phyloP scores from a whole-genome alignment of 768 basidiomycete species.

The Chiua virens region DNA sequence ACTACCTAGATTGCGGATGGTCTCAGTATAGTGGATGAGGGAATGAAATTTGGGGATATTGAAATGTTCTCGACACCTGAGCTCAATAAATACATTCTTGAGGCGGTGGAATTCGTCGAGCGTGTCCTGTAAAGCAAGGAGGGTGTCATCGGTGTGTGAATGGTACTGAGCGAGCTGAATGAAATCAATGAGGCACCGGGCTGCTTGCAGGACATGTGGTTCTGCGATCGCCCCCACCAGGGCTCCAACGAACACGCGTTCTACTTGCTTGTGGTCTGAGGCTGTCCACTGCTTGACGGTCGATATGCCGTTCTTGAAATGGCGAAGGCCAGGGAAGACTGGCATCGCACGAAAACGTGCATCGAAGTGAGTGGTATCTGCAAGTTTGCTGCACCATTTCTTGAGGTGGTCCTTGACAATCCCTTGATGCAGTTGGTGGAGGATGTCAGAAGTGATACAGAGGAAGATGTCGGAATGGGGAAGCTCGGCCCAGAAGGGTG shows the following conservation, averaged over 20 bases:
- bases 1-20: not conserved
- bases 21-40: not conserved
- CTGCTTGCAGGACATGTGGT: not conserved
- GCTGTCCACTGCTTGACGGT: not conserved
- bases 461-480: not conserved
- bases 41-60: not conserved
- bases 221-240: not conserved
- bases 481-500: constrained; percentile 1
- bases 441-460: not conserved
- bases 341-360: not conserved
- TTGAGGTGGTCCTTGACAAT: constrained; percentile 6
- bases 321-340: not conserved
- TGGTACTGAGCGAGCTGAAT: not conserved
- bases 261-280: not conserved
- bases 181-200: not conserved
- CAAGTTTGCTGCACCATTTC: not conserved
- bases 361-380: not conserved
- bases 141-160: not conserved
- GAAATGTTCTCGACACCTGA: not conserved
- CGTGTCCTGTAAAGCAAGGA: not conserved
- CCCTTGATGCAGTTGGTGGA: constrained; percentile 1
- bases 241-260: not conserved
- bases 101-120: not conserved
- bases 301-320: not conserved
- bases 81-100: not conserved